These are phyloP conservation scores for Candida smagusa DNA, from an alignment of 1,139 yeast species.

Conservation along the genomic window DNA sequence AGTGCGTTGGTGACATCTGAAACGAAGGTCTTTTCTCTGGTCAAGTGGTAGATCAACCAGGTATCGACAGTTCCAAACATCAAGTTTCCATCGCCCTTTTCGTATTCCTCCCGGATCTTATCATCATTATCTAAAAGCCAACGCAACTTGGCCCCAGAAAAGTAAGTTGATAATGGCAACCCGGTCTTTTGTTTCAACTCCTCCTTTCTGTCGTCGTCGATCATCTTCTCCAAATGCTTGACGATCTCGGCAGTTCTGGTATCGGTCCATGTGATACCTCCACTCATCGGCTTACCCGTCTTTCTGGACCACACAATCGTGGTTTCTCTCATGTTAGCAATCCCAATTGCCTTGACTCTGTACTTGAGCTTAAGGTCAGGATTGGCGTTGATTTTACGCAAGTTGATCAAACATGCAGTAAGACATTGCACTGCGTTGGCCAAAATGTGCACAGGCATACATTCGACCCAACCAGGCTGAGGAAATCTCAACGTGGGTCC, in stretches of 20 bases:
- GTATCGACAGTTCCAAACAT: constrained; percentile 95
- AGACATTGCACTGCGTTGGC: constrained; percentile 80
- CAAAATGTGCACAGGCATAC: constrained; percentile 82
- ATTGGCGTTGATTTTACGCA: constrained; percentile 56
- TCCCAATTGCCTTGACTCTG: constrained; percentile 65
- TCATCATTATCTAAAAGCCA: constrained; percentile 87
- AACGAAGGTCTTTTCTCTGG: constrained; percentile 67
- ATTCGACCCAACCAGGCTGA: constrained; percentile 91
- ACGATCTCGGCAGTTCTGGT: constrained; percentile 80
- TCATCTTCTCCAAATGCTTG: constrained; percentile 55
- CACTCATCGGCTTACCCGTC: constrained; percentile 79
- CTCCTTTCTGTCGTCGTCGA: constrained; percentile 57
- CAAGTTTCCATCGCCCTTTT: constrained; percentile 65
- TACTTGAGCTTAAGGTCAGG: constrained; percentile 49
- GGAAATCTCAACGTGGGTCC: constrained; percentile 75
- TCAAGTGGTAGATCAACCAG: constrained; percentile 86
- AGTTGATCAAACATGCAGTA: constrained; percentile 57
- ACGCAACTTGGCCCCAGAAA: constrained; percentile 84
- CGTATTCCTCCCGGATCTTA: constrained; percentile 66
- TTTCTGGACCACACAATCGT: constrained; percentile 84
- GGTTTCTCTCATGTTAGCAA: constrained; percentile 96
- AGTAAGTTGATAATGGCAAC: constrained; percentile 85
- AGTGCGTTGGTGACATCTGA: constrained; percentile 92
- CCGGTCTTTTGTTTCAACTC: constrained; percentile 71
- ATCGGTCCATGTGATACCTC: constrained; percentile 96